Evolutionary conservation across 192 early-diverging fungal species (phyloP), one percentile per base, ranked within the genome.

Genomic region (Entophlyctis luteolus): DNA sequence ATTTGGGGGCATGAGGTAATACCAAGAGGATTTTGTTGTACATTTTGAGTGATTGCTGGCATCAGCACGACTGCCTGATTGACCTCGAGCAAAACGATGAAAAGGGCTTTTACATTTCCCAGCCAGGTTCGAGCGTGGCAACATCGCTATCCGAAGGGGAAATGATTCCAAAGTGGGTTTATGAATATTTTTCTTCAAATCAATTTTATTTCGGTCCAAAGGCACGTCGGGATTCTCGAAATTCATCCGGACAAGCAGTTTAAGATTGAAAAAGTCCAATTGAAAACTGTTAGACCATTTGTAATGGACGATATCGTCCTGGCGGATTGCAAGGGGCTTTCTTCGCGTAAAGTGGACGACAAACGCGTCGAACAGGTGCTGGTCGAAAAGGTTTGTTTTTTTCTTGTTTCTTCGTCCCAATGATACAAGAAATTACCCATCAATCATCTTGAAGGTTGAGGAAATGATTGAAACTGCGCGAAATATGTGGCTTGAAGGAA

Each of bases 71-170:
- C 68, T 98, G 93, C 70, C 74, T 79, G 42, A 87, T 96, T 14
- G 87, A 91, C 38, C 90, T 91, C 1, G 83, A 82, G 48, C 75
- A 81, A 62, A 89, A 86, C 71, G 77, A 81, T 14, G 75, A 83
- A 22, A 73, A 79, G 52, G 76, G 78, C 4, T 93, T 94, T 60
- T 83, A 87, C 42, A 86, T 98, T 12, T 89, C 88, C 4, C 95
- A 98, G 58, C 95, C 95, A 0, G 95, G 95, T 0, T 93, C 91
- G 1, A 93, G 92, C 1, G 86, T 98, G 2, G 93, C 93, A 2
- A 98, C 95, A 0, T 89, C 90, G 55, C 70, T 98, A 35, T 85
- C 80, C 8, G 84, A 90, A 46, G 94, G 93, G 25, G 95, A 98
- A 70, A 82, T 92, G 0, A 76, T 73, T 18, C 73, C 80, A 29